Evolutionary conservation across 2,329 filamentous ascomycete genomes (phyloP).

Genomic region (Emericellopsis cladophorae): DNA sequence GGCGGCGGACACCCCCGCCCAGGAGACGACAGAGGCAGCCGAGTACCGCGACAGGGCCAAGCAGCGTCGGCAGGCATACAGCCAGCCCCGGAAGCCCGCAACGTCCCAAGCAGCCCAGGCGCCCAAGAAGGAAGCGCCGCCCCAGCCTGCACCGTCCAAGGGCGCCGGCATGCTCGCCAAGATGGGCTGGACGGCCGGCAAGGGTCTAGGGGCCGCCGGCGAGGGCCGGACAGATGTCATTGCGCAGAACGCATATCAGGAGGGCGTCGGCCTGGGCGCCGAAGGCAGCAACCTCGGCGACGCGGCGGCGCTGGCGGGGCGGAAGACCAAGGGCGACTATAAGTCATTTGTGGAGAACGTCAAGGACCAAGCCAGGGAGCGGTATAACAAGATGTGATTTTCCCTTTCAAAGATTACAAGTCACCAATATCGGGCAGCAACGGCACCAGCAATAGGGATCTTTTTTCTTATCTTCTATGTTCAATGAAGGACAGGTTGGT

Average conservation of each 20-base stretch:
- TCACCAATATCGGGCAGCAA: no score
- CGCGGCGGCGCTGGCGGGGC: conserved; percentile 49
- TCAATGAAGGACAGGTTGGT: no score
- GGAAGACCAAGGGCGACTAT: conserved; percentile 47
- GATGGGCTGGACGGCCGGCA: conserved; percentile 58
- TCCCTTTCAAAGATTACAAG: no score
- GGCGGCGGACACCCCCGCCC: neutral
- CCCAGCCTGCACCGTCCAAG: conserved; percentile 33
- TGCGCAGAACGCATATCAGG: conserved; percentile 49
- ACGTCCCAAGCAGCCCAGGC: conserved; percentile 6
- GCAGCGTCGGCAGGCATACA: conserved; percentile 50
- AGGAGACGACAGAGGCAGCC: conserved; percentile 3
- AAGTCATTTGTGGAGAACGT: conserved; percentile 50
- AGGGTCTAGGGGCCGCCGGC: conserved; percentile 50
- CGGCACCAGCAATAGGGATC: no score
- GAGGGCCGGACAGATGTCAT: conserved; percentile 52
- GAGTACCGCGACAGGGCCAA: conserved; percentile 56
- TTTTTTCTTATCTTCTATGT: no score
- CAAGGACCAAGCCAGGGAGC: conserved; percentile 53
- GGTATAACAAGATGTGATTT: conserved; percentile 41
- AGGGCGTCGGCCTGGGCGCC: conserved; percentile 58
- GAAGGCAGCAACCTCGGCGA: conserved; percentile 59
- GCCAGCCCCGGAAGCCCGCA: conserved; percentile 33
- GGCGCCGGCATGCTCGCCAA: conserved; percentile 57
- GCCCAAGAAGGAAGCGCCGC: conserved; percentile 11